Evolutionary conservation across 2,329 filamentous ascomycete species (phyloP), one percentile per base, ranked within the genome.

Genomic region (Akanthomyces muscarius): DNA sequence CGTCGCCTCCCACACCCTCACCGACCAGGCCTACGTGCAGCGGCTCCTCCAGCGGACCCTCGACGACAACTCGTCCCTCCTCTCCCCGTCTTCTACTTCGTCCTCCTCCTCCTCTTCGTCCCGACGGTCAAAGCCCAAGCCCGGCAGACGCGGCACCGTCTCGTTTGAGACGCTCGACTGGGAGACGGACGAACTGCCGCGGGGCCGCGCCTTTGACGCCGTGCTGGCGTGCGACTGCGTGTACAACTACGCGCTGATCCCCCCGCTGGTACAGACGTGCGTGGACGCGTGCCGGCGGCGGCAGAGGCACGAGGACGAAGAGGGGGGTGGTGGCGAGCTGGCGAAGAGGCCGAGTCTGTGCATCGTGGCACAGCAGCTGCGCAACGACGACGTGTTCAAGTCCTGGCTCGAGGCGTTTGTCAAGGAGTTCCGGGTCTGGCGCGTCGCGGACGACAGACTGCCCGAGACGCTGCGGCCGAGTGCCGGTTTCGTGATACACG

Each of bases 211-310:
- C 63, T 89, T 95, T 67, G 89, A 96, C 70, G 76, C 87, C 16
- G 80, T 98, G 13, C 73, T 98, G 42, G 92, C 92, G 4, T 96
- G 92, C 71, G 95, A 99, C 75, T 97, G 93, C 75, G 89, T 99
- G 68, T 99, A 96, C 80, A 99, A 98, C 75, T 91, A 97, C 67
- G 85, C 89, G 2, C 83, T 98, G 3, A 85, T 98, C 28, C 79
- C 84, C 50, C 92, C 93, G 0, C 85, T 98, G 55, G 90, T 95
- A n/a, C 84, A 88, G 69, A 90, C 91, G 0, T 96, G 91, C 72
- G 85, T 81, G 6, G 90, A 96, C 66, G 82, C 87, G 28, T 96
- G 92, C 74, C 77, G 77, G 11, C 74, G 94, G 18, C 80, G 87
- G 41, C 61, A 38, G 30, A 55, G 66, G 23, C 57, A 65, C 23